phyloP scores from a whole-genome alignment of 257 asterid genomes.

The Solanum corneliomulleri region DNA sequence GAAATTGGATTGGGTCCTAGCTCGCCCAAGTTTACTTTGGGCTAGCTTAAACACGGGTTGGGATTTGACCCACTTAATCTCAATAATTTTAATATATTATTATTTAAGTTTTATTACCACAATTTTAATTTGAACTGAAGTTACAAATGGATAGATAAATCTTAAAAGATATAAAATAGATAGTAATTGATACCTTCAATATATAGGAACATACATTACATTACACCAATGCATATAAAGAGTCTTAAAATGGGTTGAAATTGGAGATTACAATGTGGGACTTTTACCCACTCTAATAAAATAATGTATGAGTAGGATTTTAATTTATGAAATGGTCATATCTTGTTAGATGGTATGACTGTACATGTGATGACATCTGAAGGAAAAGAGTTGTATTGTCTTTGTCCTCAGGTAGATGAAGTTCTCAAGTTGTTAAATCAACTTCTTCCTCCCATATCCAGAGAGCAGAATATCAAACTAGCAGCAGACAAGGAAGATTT shows the following conservation, averaged over 20 bases:
- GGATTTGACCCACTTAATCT: neutral
- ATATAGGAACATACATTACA: neutral
- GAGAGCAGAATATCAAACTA: slow-evolving; percentile 34
- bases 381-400: neutral
- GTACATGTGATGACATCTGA: neutral
- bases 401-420: slow-evolving; percentile 48
- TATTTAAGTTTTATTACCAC: neutral
- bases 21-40: neutral
- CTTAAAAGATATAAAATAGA: neutral
- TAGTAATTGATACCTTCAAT: neutral
- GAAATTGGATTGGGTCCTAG: neutral
- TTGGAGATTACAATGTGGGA: neutral
- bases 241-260: neutral
- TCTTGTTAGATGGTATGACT: neutral
- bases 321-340: neutral
- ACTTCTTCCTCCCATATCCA: slow-evolving; percentile 57
- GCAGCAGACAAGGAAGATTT: slow-evolving; percentile 56
- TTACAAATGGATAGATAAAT: neutral
- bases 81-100: neutral
- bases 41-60: neutral
- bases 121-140: neutral
- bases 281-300: too few species aligned
- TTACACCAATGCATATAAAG: neutral
- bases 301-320: neutral
- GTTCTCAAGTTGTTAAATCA: slow-evolving; percentile 71